Conservation (phyloP, 352 stramenopile genomes). For the Phytophthora tentaculata region DNA sequence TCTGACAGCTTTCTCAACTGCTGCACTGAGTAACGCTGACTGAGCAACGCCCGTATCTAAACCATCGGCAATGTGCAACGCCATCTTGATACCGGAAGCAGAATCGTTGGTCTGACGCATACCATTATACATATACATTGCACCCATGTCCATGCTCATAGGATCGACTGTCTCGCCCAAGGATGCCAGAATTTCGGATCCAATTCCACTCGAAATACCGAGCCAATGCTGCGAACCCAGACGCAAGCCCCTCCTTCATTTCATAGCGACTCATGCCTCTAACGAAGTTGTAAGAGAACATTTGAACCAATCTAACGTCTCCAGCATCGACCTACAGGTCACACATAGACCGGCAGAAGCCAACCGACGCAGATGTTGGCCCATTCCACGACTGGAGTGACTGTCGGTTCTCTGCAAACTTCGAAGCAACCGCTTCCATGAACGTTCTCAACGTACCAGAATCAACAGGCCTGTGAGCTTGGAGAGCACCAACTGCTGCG, state of each 20-base stretch:
- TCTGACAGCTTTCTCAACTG: slow-evolving; percentile 4
- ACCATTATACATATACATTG: not conserved
- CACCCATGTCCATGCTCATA: not conserved
- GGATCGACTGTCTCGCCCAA: not conserved
- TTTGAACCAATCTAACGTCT: not conserved
- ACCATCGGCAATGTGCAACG: slow-evolving; percentile 3
- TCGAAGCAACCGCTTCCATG: not conserved
- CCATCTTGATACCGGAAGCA: slow-evolving; percentile 4
- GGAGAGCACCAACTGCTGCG: not conserved
- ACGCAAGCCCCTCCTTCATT: not conserved
- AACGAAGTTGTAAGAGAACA: not conserved
- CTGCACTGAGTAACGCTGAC: not conserved
- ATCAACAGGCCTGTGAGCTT: not conserved
- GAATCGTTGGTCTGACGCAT: slow-evolving; percentile 1
- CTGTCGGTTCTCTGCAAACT: not conserved
- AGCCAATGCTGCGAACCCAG: not conserved
- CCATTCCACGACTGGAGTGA: not conserved
- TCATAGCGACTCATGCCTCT: not conserved
- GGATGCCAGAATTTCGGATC: not conserved
- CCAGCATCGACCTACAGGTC: not conserved
- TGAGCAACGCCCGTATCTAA: slow-evolving; percentile 4
- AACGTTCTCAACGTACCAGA: not conserved
- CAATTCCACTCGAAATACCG: not conserved
- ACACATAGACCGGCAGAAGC: not conserved
- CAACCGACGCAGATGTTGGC: not conserved